Evolutionary conservation across 1,284 basidiomycete genomes (phyloP).

Genomic region (Cryptococcus maquisensis): DNA sequence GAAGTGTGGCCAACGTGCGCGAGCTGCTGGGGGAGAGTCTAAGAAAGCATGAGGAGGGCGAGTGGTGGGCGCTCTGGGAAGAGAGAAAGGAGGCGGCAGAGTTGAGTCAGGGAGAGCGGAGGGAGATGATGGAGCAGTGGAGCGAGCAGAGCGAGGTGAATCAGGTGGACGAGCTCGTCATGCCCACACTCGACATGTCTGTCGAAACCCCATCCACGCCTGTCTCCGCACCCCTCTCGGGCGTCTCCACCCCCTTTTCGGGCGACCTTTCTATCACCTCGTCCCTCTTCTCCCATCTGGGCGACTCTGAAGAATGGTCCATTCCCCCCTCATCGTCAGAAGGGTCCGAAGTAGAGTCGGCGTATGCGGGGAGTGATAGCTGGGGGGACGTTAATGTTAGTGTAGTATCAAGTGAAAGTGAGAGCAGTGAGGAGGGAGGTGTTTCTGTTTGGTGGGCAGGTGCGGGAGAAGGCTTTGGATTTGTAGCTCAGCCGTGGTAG

Average conservation of each 20-base stretch:
- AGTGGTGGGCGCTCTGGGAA: conserved; percentile 26
- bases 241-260: background rate
- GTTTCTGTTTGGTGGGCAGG: conserved; percentile 21
- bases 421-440: conserved; percentile 1
- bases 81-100: conserved; percentile 6
- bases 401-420: background rate
- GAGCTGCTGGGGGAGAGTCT: conserved; percentile 31
- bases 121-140: conserved; percentile 23
- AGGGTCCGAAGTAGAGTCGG: conserved; percentile 26
- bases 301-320: conserved; percentile 14
- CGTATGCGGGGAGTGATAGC: conserved; percentile 7
- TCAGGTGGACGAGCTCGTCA: conserved; percentile 17
- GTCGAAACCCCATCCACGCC: background rate
- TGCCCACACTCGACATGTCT: conserved; percentile 31
- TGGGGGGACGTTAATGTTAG: conserved; percentile 1
- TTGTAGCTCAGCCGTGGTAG: conserved; percentile 23
- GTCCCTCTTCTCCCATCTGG: conserved; percentile 9
- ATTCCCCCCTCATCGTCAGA: conserved; percentile 26
- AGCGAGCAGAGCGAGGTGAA: background rate
- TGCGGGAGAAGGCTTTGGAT: conserved; percentile 25
- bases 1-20: conserved; percentile 28
- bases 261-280: background rate
- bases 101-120: conserved; percentile 17
- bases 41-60: conserved; percentile 16
- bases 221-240: conserved; percentile 2